Conservation (phyloP, 768 basidiomycete genomes). For the Fomitopsis serialis region DNA sequence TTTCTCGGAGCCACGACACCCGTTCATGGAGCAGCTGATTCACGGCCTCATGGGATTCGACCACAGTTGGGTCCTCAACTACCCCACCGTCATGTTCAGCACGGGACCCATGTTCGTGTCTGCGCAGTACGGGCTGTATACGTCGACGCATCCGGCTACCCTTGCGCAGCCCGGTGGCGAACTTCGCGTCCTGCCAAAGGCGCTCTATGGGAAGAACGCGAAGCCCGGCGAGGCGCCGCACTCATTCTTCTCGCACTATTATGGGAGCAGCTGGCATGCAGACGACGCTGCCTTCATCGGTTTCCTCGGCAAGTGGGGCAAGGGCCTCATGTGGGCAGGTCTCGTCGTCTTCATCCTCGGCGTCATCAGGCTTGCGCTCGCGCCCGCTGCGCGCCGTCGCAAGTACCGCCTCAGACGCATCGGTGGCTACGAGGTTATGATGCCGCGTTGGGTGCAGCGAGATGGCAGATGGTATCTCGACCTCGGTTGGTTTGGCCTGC, state of each 20-base stretch:
- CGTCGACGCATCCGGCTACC: constrained; percentile 57
- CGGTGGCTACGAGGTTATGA: constrained; percentile 71
- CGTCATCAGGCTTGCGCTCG: constrained; percentile 48
- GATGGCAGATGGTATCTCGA: constrained; percentile 74
- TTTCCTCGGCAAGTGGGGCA: constrained; percentile 88
- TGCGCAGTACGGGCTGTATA: constrained; percentile 86
- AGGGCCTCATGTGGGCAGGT: constrained; percentile 81
- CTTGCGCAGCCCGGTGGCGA: constrained; percentile 51
- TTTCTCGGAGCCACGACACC: constrained; percentile 78
- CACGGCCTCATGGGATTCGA: constrained; percentile 89
- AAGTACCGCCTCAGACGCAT: constrained; percentile 55
- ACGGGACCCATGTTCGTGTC: constrained; percentile 99
- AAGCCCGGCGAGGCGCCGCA: constrained; percentile 76
- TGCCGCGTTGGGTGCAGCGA: constrained; percentile 68
- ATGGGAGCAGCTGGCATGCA: constrained; percentile 97
- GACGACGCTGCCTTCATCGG: constrained; percentile 97
- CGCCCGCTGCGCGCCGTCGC: constrained; percentile 47
- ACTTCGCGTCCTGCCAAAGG: constrained; percentile 89
- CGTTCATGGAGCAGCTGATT: constrained; percentile 90
- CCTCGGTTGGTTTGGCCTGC: constrained; percentile 51
- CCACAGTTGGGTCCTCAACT: constrained; percentile 92
- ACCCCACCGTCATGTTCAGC: constrained; percentile 99
- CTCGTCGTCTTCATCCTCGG: constrained; percentile 68
- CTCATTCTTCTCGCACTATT: constrained; percentile 95
- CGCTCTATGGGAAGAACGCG: constrained; percentile 97